Evolutionary conservation across 768 basidiomycete genomes (phyloP).

Genomic region (Lactarius hengduanensis): DNA sequence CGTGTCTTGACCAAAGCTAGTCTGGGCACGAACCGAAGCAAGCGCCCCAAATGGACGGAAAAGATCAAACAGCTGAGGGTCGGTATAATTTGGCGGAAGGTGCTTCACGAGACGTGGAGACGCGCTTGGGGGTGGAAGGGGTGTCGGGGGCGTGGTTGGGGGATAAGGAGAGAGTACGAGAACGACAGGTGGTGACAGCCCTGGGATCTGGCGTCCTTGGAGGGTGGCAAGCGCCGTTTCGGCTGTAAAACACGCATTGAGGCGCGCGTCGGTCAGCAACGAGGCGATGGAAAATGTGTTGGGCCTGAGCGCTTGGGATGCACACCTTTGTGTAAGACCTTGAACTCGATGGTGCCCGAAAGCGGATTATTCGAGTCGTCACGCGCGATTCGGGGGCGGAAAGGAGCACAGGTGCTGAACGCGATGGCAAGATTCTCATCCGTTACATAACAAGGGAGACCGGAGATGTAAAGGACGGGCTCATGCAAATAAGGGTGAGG

Average conservation of each 20-base stretch:
- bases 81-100: slow-evolving; percentile 64
- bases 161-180: slow-evolving; percentile 82
- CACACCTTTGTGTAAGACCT: slow-evolving; percentile 75
- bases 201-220: slow-evolving; percentile 70
- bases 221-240: slow-evolving; percentile 87
- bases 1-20: slow-evolving; percentile 73
- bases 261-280: slow-evolving; percentile 10
- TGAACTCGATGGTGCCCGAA: slow-evolving; percentile 82
- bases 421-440: slow-evolving; percentile 77
- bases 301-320: slow-evolving; percentile 17
- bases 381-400: slow-evolving; percentile 73
- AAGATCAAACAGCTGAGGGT: slow-evolving; percentile 77
- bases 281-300: neutral
- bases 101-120: slow-evolving; percentile 82
- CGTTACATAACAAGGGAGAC: slow-evolving; percentile 66
- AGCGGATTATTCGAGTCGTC: slow-evolving; percentile 53
- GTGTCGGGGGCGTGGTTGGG: slow-evolving; percentile 70
- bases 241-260: slow-evolving; percentile 46
- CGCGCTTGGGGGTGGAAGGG: slow-evolving; percentile 73
- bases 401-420: slow-evolving; percentile 73
- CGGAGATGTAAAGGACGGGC: slow-evolving; percentile 77
- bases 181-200: slow-evolving; percentile 53
- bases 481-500: slow-evolving; percentile 85
- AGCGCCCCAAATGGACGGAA: slow-evolving; percentile 84
- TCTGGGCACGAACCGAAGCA: slow-evolving; percentile 70